Conservation (phyloP, 805 yeast species). For the Spathaspora hagerdaliae region DNA sequence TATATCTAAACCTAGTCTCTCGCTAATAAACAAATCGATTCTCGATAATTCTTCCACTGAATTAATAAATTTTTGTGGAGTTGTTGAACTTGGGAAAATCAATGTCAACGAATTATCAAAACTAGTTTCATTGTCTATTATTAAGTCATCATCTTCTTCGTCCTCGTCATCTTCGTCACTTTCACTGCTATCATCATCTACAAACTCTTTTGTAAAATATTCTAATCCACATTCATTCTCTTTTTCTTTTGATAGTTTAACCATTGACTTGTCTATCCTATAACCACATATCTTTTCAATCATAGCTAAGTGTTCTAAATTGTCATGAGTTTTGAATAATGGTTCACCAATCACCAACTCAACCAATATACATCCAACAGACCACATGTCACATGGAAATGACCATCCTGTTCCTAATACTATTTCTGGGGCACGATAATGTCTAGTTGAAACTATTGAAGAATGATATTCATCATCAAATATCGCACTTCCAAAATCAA, state of each 20-base stretch:
- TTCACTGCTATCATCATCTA: conserved; percentile 6
- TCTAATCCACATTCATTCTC: conserved; percentile 40
- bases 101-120: conserved; percentile 23
- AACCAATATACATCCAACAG: conserved; percentile 87
- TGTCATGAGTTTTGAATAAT: conserved; percentile 90
- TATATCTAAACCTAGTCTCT: conserved; percentile 36
- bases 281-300: conserved; percentile 76
- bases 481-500: conserved; percentile 96
- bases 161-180: conserved; percentile 1
- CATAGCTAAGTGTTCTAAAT: conserved; percentile 90
- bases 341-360: conserved; percentile 95
- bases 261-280: conserved; percentile 43
- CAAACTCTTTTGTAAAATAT: conserved; percentile 27
- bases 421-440: conserved; percentile 96
- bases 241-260: conserved; percentile 26
- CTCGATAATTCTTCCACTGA: conserved; percentile 39
- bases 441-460: conserved; percentile 88
- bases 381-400: conserved; percentile 95
- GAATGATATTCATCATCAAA: conserved; percentile 94
- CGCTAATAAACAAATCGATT: conserved; percentile 42
- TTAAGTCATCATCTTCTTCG: conserved; percentile 21
- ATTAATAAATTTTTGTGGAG: conserved; percentile 35
- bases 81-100: conserved; percentile 35
- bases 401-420: conserved; percentile 96
- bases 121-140: conserved; percentile 27